These are phyloP conservation scores for Dendrobium officinale DNA, from an alignment of 106 monocot species.

Conservation along the genomic window DNA sequence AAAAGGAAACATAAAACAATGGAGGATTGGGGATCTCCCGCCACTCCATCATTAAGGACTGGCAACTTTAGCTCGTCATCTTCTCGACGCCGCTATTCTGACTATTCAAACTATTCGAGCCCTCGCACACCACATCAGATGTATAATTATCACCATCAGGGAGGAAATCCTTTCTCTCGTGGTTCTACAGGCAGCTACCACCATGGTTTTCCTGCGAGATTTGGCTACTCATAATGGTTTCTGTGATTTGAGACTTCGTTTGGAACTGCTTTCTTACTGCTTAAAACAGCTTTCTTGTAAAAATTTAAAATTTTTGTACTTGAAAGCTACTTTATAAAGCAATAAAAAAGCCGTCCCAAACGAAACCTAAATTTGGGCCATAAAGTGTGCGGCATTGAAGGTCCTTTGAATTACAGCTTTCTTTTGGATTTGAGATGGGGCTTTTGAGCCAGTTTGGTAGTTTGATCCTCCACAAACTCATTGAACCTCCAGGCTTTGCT, in stretches of 20 bases:
- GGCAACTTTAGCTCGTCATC: background rate
- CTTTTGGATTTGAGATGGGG: background rate
- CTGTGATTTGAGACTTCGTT: background rate
- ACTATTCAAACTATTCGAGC: slow-evolving; percentile 13
- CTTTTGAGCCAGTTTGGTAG: background rate
- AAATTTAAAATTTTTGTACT: no score
- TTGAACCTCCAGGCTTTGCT: background rate
- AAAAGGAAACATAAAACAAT: slow-evolving; percentile 18
- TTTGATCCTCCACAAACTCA: background rate
- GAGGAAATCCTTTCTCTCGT: slow-evolving; percentile 14
- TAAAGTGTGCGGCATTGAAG: background rate
- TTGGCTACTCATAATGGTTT: slow-evolving; percentile 6
- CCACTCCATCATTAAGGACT: slow-evolving; percentile 16
- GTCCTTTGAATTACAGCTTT: background rate
- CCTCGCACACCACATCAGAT: slow-evolving; percentile 24
- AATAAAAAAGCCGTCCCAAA: no score
- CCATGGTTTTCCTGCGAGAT: slow-evolving; percentile 16
- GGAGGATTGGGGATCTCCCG: slow-evolving; percentile 24
- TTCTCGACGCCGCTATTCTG: slow-evolving; percentile 17
- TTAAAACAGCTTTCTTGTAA: no score
- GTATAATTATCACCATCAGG: slow-evolving; percentile 4
- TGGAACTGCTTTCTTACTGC: no score
- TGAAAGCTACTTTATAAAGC: no score
- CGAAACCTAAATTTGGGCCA: background rate
- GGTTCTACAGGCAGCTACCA: background rate